These are phyloP conservation scores for Thalassiosira hispida DNA, from an alignment of 352 stramenopile genomes.

Conservation along the genomic window DNA sequence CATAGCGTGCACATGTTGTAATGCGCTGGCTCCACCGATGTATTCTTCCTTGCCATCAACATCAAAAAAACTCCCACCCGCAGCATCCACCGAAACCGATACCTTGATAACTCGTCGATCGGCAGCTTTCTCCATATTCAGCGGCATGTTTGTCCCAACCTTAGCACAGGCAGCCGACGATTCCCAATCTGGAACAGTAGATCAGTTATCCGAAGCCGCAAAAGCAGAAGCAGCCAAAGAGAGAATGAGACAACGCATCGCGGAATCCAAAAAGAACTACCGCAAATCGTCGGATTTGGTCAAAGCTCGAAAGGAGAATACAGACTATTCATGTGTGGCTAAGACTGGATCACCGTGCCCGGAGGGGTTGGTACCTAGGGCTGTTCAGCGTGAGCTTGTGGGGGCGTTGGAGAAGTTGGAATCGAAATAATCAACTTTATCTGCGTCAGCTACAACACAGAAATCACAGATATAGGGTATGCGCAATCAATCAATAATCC, in stretches of 20 bases:
- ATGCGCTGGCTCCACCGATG: background rate
- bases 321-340: slow-evolving; percentile 21
- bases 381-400: background rate
- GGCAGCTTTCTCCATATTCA: background rate
- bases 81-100: background rate
- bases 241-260: slow-evolving; percentile 24
- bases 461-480: no score
- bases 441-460: no score
- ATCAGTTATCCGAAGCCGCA: slow-evolving; percentile 1
- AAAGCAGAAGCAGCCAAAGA: slow-evolving; percentile 18
- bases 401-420: slow-evolving; percentile 1
- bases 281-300: slow-evolving; percentile 18
- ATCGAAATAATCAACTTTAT: slow-evolving; percentile 7
- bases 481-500: no score
- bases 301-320: slow-evolving; percentile 16
- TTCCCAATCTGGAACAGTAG: background rate
- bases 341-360: background rate
- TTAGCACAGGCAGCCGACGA: background rate
- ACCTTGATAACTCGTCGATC: background rate
- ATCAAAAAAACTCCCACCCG: background rate
- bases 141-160: background rate
- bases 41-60: background rate
- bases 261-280: slow-evolving; percentile 25
- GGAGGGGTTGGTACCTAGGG: background rate
- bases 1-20: background rate